Evolutionary conservation across 1,139 yeast species (phyloP), one percentile per base, ranked within the genome.

Genomic region (Saccharomycopsis crataegensis): DNA sequence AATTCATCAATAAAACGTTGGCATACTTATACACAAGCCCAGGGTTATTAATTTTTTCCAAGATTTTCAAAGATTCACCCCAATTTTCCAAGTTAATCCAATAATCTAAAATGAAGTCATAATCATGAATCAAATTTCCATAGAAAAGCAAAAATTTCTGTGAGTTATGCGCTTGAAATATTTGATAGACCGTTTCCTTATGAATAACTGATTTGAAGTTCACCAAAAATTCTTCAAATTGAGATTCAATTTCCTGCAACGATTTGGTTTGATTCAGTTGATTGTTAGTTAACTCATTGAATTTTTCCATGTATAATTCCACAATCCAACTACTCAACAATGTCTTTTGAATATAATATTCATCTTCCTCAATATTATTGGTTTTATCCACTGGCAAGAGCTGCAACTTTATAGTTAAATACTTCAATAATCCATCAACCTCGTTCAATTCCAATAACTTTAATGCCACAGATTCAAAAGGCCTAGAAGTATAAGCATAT

Each of bases 261-360:
- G 22, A 12, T 31, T 48, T 48, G 7, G 12, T 38, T 12, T 62
- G 59, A 45, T 64, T 62, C 43, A 63, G 43, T 5, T 62, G 59
- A 3, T 62, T 62, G 57, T 76, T 80, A 56, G 80, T 85, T 9
- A 75, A 56, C 2, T 69, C 67, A 59, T 78, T 77, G 33, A 79
- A 62, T 56, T 71, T 71, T 55, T 78, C 82, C 65, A 82, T 71
- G 56, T 68, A 79, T 11, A 86, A 67, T 69, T 90, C 94, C 6
- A 88, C 76, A 43, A 91, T 79, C 96, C 97, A 91, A 56, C 86
- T 79, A 0, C 91, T 80, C n/a, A 91, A 66, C 55, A 89, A 75
- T 0, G 77, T 72, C 41, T 77, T 69, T 62, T 85, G 86, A 64
- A 86, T 77, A 46, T 70, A 68, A 55, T 70, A 71, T 16, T 62